Percentiles rank a stretch among this genome's conserved stretches.
Evolutionary conservation across 345 rosid genomes (phyloP).

Genomic region (Rhodamnia argentea): DNA sequence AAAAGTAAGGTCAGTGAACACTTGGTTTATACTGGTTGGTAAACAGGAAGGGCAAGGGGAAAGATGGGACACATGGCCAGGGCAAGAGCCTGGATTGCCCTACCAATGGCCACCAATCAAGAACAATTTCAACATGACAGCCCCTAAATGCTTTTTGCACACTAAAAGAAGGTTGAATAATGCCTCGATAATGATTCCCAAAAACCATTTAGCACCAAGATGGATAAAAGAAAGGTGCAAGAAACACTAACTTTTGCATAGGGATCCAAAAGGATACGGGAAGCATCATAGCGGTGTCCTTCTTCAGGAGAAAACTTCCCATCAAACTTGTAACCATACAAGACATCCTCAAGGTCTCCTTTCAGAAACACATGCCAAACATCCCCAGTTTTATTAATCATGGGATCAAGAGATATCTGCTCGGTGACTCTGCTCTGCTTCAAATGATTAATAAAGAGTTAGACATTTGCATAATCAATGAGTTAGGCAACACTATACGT

Average conservation of each 20-base stretch:
- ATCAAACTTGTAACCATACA: conserved; percentile 74
- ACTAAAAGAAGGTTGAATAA: not conserved
- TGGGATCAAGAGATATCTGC: conserved; percentile 61
- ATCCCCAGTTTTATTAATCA: conserved; percentile 62
- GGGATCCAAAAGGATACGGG: conserved; percentile 72
- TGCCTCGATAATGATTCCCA: not conserved
- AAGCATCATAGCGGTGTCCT: conserved; percentile 58
- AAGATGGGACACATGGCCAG: not conserved
- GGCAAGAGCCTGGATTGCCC: not conserved
- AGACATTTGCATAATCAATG: not conserved
- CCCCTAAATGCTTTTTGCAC: not conserved
- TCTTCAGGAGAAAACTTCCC: conserved; percentile 61
- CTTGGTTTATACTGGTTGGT: not conserved
- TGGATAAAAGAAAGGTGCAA: not conserved
- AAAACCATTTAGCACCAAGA: not conserved
- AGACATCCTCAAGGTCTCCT: conserved; percentile 63
- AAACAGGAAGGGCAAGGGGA: not conserved
- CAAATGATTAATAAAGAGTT: not conserved
- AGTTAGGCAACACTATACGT: not conserved
- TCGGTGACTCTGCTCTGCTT: conserved; percentile 65
- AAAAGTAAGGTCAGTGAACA: not conserved
- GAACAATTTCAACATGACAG: not conserved
- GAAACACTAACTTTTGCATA: conserved; percentile 59
- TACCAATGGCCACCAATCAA: not conserved
- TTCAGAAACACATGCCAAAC: conserved; percentile 74